A percentile compares a stretch with the other conserved stretches of the same genome.
phyloP scores from a whole-genome alignment of 2,329 filamentous ascomycete genomes.

The Zasmidium citrigriseum region DNA sequence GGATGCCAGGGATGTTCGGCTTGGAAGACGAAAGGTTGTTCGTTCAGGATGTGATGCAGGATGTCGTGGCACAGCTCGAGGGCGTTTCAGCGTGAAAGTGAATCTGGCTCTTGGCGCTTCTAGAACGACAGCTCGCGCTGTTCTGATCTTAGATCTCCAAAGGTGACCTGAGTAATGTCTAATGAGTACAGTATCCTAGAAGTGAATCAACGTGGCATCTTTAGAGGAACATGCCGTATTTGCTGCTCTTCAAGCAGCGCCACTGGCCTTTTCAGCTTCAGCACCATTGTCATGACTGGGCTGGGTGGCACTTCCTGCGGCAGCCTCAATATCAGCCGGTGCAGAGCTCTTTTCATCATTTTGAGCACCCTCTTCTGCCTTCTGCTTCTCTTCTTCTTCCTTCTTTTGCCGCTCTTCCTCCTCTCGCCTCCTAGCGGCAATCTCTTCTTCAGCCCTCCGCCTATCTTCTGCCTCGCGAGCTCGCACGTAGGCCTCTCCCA shows the following conservation, averaged over 20 bases:
- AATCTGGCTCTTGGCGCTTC: not conserved
- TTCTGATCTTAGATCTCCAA: not conserved
- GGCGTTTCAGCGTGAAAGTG: not conserved
- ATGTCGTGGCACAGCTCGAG: slow-evolving; percentile 6
- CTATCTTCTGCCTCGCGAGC: slow-evolving; percentile 49
- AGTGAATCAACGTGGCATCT: not conserved
- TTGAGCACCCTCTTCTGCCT: slow-evolving; percentile 1
- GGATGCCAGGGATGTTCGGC: slow-evolving; percentile 47
- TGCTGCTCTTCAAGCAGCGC: too few relatives aligned
- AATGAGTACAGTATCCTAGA: not conserved
- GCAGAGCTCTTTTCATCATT: not conserved
- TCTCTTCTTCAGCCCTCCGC: slow-evolving; percentile 29
- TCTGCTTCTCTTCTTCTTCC: slow-evolving; percentile 21
- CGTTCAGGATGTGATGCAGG: slow-evolving; percentile 23
- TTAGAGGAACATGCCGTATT: too few relatives aligned
- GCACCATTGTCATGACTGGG: not conserved
- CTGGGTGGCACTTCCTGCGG: not conserved
- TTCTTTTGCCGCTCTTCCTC: slow-evolving; percentile 28
- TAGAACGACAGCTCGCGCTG: not conserved
- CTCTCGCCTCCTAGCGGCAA: slow-evolving; percentile 25
- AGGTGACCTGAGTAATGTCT: not conserved
- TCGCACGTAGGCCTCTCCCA: slow-evolving; percentile 62
- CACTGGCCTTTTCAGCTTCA: not conserved
- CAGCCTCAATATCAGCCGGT: not conserved
- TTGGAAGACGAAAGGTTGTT: slow-evolving; percentile 36